Percentiles rank a stretch among this genome's conserved stretches.
These are phyloP conservation scores for Scytalidium sp. DNA, from an alignment of 2,329 filamentous ascomycete species.

Conservation along the genomic window DNA sequence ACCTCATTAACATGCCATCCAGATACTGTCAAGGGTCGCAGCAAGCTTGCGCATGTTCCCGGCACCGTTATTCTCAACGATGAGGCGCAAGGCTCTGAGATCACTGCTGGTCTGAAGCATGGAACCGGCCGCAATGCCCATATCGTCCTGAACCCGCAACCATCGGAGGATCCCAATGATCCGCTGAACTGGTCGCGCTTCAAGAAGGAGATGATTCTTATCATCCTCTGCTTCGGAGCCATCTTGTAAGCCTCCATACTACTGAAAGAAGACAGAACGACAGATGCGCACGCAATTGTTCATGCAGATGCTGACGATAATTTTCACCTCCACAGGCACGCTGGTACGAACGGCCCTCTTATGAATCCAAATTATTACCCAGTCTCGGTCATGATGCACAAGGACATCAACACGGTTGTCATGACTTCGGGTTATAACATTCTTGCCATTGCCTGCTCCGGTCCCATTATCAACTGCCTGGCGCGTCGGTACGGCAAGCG, in stretches of 20 bases:
- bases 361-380: conserved; percentile 9
- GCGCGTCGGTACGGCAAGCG: conserved; percentile 16
- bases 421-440: conserved; percentile 19
- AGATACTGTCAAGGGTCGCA: background rate
- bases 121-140: conserved; percentile 9
- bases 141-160: conserved; percentile 33
- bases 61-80: conserved; percentile 13
- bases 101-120: conserved; percentile 9
- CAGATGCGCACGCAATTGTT: too few relatives aligned
- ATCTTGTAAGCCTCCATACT: conserved; percentile 23
- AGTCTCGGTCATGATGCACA: conserved; percentile 6
- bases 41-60: conserved; percentile 3
- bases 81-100: conserved; percentile 7
- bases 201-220: conserved; percentile 38
- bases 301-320: too few relatives aligned
- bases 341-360: conserved; percentile 10
- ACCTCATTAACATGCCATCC: background rate
- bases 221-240: conserved; percentile 35
- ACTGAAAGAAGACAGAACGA: too few relatives aligned
- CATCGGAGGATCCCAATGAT: conserved; percentile 44
- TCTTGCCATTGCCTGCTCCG: conserved; percentile 11
- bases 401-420: conserved; percentile 9
- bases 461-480: conserved; percentile 12
- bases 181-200: conserved; percentile 37
- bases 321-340: background rate